Evolutionary conservation across 2,329 filamentous ascomycete species (phyloP), one percentile per base, ranked within the genome.

Genomic region (Penicillium glabrum): DNA sequence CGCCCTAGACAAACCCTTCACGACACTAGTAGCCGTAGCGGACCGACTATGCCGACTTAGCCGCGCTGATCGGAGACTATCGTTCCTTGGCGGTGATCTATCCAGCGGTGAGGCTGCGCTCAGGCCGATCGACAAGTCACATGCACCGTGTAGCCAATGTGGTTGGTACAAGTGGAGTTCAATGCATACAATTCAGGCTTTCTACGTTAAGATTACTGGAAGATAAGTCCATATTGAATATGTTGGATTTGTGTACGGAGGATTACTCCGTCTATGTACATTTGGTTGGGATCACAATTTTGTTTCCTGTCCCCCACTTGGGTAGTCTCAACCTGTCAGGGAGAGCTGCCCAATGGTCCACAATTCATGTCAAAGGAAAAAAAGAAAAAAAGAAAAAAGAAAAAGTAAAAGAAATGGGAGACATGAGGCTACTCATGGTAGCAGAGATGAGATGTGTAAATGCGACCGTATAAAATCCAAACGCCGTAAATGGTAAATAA

Each of bases 11-110:
- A 59, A 50, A 54, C 53, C 57, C 55, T 54, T 59, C 46, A 58
- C 27, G 26, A 51, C 39, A 57, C 55, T 59, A 61, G 46, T 41
- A 53, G 6, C 46, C 43, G 31, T 63, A 62, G 53, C 56, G 56
- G 52, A 56, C 48, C 53, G 56, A 56, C 51, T 56, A 65, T 63
- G 57, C 64, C 63, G 63, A 58, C 56, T 56, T 66, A 66, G 54
- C 63, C 63, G 64, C 60, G 61, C 44, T 49, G 62, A 65, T 66
- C 63, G 48, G 54, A 54, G 44, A 55, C 61, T 56, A 60, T 58
- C 39, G 33, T 21, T 14, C 27, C 51, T 61, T 60, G 46, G 57
- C 56, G 60, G 59, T 54, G 62, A 60, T 62, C 54, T 56, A 52
- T 61, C 55, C 51, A 61, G 47, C 51, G 59, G 62, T 63, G 64